These are phyloP conservation scores for Meripilus lineatus DNA, from an alignment of 1,284 basidiomycete genomes.

Conservation along the genomic window DNA sequence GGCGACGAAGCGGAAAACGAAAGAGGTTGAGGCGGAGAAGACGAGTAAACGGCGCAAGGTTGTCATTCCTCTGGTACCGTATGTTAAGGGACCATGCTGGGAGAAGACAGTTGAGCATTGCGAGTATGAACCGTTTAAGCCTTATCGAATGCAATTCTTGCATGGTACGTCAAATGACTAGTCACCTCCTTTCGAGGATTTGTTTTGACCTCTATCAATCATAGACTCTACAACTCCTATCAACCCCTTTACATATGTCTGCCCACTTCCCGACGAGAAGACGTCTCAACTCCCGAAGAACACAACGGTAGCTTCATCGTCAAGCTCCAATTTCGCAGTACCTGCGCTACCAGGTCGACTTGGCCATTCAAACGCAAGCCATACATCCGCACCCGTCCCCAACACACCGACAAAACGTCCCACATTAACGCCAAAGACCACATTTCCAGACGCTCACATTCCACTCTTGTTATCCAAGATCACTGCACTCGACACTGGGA, in stretches of 20 bases:
- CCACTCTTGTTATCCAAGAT: constrained; percentile 56
- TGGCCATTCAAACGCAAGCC: constrained; percentile 4
- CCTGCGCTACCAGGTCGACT: constrained; percentile 34
- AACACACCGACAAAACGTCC: not conserved
- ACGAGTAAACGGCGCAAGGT: constrained; percentile 62
- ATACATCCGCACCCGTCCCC: not conserved
- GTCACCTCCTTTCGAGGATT: constrained; percentile 17
- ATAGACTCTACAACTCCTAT: constrained; percentile 70
- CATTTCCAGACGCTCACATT: constrained; percentile 65
- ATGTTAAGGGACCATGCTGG: constrained; percentile 74
- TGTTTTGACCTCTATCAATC: not conserved
- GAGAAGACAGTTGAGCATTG: constrained; percentile 60
- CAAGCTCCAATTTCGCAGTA: constrained; percentile 28
- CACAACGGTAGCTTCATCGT: constrained; percentile 16
- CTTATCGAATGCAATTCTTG: constrained; percentile 70
- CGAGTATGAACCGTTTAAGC: constrained; percentile 57
- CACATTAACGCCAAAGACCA: constrained; percentile 40
- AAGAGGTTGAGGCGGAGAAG: constrained; percentile 31
- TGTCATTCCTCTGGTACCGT: constrained; percentile 70
- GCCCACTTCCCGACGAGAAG: constrained; percentile 37
- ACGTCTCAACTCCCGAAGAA: constrained; percentile 11
- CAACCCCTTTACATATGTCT: constrained; percentile 74
- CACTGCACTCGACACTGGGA: constrained; percentile 48
- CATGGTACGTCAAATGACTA: constrained; percentile 74
- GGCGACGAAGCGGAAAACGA: constrained; percentile 51